These are phyloP conservation scores for Bacidia gigantensis DNA, from an alignment of 495 filamentous ascomycete species.

Conservation along the genomic window DNA sequence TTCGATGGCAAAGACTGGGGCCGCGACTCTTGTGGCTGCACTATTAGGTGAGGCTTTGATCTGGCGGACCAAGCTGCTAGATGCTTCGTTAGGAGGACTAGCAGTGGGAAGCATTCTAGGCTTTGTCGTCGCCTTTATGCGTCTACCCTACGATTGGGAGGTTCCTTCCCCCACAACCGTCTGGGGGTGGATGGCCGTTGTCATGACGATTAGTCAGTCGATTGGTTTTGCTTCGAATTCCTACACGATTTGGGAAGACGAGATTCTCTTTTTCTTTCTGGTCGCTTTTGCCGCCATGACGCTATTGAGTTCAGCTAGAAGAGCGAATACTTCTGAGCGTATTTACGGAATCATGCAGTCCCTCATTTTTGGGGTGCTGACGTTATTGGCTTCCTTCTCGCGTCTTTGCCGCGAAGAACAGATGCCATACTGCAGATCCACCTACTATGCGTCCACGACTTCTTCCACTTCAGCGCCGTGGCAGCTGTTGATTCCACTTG, in stretches of 20 bases:
- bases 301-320: constrained; percentile 59
- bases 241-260: constrained; percentile 98
- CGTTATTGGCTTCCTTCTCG: constrained; percentile 72
- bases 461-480: constrained; percentile 88
- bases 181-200: constrained; percentile 74
- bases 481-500: constrained; percentile 71
- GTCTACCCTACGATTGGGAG: constrained; percentile 31
- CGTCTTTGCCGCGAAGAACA: constrained; percentile 95
- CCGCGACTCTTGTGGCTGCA: constrained; percentile 30
- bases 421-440: constrained; percentile 91
- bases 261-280: constrained; percentile 84
- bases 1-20: constrained; percentile 24
- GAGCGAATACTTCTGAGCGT: constrained; percentile 46
- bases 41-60: constrained; percentile 22
- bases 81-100: constrained; percentile 30
- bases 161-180: constrained; percentile 55
- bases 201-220: constrained; percentile 72
- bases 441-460: constrained; percentile 82
- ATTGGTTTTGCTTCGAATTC: constrained; percentile 93
- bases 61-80: constrained; percentile 19
- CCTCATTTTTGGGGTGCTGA: constrained; percentile 65
- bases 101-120: constrained; percentile 51
- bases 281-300: constrained; percentile 67
- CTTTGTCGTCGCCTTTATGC: constrained; percentile 42
- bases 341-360: constrained; percentile 72